Base-by-base conservation (phyloP, 257 asterid genomes). In the Striga asiatica region DNA sequence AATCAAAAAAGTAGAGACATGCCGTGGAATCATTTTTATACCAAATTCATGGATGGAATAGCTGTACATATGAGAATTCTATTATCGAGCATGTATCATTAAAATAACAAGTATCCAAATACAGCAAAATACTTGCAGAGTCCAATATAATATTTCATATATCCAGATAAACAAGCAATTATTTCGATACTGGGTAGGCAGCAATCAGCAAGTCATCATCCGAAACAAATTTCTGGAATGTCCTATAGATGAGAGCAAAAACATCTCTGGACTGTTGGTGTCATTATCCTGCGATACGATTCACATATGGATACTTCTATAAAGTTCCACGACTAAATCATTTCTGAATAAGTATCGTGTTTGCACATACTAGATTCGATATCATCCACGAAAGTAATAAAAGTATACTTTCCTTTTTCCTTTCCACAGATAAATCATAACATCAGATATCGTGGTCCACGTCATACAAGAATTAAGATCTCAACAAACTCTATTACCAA, bases 401-500 rank as follows among this genome's bases (percentile, higher is more conserved):
- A 42, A 6, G 55, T 62, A 53, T 38, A 41, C 50, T 69, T 61
- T 42, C 32, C 54, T 48, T 37, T 48, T 27, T 61, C 31, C 24
- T 28, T 9, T 29, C 8, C 49, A 60, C 21, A 11, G 58, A 47
- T 34, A 54, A 71, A 58, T 52, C 62, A 51, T 42, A 69, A 32
- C 37, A 64, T 28, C 17, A 66, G 39, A 53, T 42, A 43, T 19
- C 55, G n/a, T 11, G 23, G 54, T 17, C 66, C 55, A 51, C 66
- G 6, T 48, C 62, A 58, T 50, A 58, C 32, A 56, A 61, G 53
- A 51, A 25, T 57, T 12, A 50, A 46, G 62, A 67, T 42, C 53
- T 67, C 55, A 51, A 68, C 76, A 59, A 66, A 60, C 68, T 37
- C 62, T 50, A 27, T 50, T 20, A 20, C 62, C 45, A 71, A 50